Conservation (phyloP, 768 basidiomycete genomes). For the Tubosaeta brunneosetosa region DNA sequence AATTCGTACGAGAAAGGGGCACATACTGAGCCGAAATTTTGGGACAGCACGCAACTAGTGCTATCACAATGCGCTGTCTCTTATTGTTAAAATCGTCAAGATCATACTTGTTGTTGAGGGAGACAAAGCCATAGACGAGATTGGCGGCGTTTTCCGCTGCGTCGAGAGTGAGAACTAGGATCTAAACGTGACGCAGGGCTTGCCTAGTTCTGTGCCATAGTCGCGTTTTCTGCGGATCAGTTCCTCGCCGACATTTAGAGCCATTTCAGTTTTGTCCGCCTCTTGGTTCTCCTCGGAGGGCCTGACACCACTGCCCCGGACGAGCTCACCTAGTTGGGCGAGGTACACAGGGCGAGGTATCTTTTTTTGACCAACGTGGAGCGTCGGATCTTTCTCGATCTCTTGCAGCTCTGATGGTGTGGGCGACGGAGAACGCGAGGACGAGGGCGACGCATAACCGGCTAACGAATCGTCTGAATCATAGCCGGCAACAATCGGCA, state of each 20-base stretch:
- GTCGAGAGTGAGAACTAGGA: background rate
- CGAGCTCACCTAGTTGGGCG: conserved; percentile 70
- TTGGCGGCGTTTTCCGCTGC: conserved; percentile 89
- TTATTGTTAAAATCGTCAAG: conserved; percentile 71
- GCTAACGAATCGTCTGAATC: conserved; percentile 82
- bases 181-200: background rate
- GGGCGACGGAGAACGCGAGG: conserved; percentile 75
- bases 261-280: conserved; percentile 77
- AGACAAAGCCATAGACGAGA: conserved; percentile 66
- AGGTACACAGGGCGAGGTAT: conserved; percentile 86
- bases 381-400: conserved; percentile 80
- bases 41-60: conserved; percentile 78
- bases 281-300: conserved; percentile 56
- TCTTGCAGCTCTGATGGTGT: conserved; percentile 77
- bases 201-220: conserved; percentile 88
- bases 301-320: conserved; percentile 55
- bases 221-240: conserved; percentile 78
- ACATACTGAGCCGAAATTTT: conserved; percentile 75
- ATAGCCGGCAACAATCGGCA: conserved; percentile 32
- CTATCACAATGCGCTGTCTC: conserved; percentile 71
- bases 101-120: conserved; percentile 82
- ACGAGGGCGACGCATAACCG: conserved; percentile 67
- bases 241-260: conserved; percentile 71
- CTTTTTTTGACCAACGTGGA: conserved; percentile 66
- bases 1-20: background rate